Evolutionary conservation across 2,329 filamentous ascomycete species (phyloP), one percentile per base, ranked within the genome.

Genomic region (Drechslerella dactyloides): DNA sequence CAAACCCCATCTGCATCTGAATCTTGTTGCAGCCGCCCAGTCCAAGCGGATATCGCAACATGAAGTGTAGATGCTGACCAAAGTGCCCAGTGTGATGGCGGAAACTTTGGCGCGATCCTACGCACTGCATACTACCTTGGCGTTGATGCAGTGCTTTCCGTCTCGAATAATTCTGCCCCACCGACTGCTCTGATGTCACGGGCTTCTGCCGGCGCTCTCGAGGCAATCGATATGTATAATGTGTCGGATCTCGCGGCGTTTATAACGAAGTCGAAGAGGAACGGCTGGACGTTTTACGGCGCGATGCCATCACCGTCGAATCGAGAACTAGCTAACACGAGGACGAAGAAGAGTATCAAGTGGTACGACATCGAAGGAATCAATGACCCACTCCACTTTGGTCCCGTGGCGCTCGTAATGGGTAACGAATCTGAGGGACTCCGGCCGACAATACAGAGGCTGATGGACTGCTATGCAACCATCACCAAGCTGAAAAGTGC

Each of bases 91-190:
- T 81, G 91, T 8, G 93, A 99, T 77, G 90, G 92, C 0, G 92
- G 91, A 24, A 99, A 99, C 78, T 82, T 97, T 0, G 94, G 94
- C 46, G 91, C 88, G 21, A 93, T 97, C 69, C 84, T 97, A 48
- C 89, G 94, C 37, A 91, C 91, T 4, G 91, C 92, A 1, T 89
- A 91, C 77, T 97, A 94, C 79, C 85, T 97, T n/a, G 93, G 93
- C 21, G 89, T 91, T 4, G 90, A 93, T 62, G 93, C 90, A 2
- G 85, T 99, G 19, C 87, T 87, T 1, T 87, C 96, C 61, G 90
- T 91, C 1, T 87, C 85, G 30, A 85, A 86, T 69, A 89, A 87
- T 55, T 76, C 89, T 15, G 90, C 93, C 0, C 85, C 87, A 0
- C 82, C 97, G 70, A 90, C 88, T 6, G 85, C 91, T 0, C 85